Evolutionary conservation across 179 eudicot species (phyloP).

Genomic region (Corrigiola litoralis): DNA sequence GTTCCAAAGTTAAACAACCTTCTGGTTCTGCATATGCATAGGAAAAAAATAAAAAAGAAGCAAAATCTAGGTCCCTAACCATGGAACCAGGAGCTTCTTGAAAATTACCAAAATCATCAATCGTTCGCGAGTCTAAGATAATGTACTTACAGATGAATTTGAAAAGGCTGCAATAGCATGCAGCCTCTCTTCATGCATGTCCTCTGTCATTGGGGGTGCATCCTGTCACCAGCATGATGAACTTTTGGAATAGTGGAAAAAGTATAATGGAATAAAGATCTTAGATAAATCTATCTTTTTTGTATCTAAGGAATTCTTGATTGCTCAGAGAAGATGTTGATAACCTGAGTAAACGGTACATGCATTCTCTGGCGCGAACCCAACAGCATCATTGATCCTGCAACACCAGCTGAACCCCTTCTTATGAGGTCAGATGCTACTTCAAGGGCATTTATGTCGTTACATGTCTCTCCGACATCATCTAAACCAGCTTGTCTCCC

Average conservation of each 20-base stretch:
- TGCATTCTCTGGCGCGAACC: slow-evolving; percentile 70
- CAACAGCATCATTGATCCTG: slow-evolving; percentile 69
- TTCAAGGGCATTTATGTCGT: slow-evolving; percentile 18
- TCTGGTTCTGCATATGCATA: too few relatives aligned
- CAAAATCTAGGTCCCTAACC: too few relatives aligned
- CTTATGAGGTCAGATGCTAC: slow-evolving; percentile 36
- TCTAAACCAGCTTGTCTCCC: slow-evolving; percentile 23
- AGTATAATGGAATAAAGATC: not conserved
- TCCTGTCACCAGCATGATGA: slow-evolving; percentile 42
- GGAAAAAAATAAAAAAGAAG: too few relatives aligned
- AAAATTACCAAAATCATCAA: not conserved
- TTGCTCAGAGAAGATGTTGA: not conserved
- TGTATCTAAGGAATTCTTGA: slow-evolving; percentile 2
- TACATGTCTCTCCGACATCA: slow-evolving; percentile 20
- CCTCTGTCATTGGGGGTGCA: slow-evolving; percentile 96
- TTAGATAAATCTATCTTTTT: not conserved
- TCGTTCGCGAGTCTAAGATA: slow-evolving; percentile 9
- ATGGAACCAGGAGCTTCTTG: not conserved
- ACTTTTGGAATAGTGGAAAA: not conserved
- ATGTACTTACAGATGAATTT: slow-evolving; percentile 59
- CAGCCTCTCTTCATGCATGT: slow-evolving; percentile 95
- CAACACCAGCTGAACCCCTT: slow-evolving; percentile 72
- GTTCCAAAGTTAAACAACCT: too few relatives aligned
- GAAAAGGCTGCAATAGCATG: slow-evolving; percentile 76
- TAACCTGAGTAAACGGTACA: slow-evolving; percentile 89